Base-by-base conservation (phyloP, 2,329 filamentous ascomycete genomes). In the Fusarium tupiense region DNA sequence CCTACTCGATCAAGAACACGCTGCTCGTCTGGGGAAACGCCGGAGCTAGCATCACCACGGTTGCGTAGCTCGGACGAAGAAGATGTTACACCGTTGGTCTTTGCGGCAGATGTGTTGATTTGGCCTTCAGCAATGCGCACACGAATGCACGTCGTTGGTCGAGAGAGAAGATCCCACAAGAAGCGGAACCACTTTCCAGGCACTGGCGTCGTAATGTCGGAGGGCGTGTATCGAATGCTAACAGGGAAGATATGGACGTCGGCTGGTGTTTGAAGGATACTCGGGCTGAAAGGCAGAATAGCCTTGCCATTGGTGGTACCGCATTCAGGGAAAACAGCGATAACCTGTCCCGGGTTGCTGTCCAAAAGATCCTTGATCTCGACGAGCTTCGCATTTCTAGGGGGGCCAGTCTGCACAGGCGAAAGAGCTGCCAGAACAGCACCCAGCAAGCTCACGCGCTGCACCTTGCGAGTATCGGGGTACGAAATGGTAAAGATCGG, bases 231-330 rank as follows among this genome's bases (percentile, higher is more conserved):
- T 60, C 95, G 91, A 72, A 99, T 86, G 82, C 93, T 97, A 69
- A 99, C 89, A 3, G 96, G 95, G 84, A 97, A 98, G 75, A 99
- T 94, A 80, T 92, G 93, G 14, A 91, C 91, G 61, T 88, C 86
- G 11, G 89, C 81, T 0, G 92, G 90, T 1, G 90, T 90, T 22
- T 91, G 88, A 6, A 96, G 85, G 4, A 99, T 87, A 58, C 91
- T 92, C 0, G 93, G 94, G 69, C 93, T 94, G 63, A 98, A 90
- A 4, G 94, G 93, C 19, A 99, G 84, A 71, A 98, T 95, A 9
- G 93, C 96, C 76, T 94, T 92, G 71, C 96, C 96, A 80, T 99
- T 99, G 50, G 94, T 98, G 2, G 96, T 97, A 9, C 93, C 96
- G 83, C 93, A 96, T 84, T 99, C 96, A 19, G 96, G 96, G 81